Conservation (phyloP, 2,329 filamentous ascomycete genomes). For the Exophiala bonariae region DNA sequence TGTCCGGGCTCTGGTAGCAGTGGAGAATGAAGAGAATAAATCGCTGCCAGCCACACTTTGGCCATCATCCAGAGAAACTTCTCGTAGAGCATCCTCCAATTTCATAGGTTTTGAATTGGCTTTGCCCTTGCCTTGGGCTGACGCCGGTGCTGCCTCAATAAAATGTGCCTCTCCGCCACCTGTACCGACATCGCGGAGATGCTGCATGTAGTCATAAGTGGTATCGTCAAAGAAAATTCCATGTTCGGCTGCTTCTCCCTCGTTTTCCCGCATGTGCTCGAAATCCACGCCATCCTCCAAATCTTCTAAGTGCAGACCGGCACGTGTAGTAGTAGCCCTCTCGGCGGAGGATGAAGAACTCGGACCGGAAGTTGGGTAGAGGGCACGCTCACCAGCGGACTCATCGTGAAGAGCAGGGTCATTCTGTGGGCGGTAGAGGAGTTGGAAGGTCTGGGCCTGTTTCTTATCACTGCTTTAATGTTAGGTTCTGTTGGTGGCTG, state of each 20-base stretch:
- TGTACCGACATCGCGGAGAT: constrained; percentile 81
- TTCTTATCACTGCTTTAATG: constrained; percentile 72
- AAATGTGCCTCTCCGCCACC: constrained; percentile 75
- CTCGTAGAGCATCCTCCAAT: constrained; percentile 78
- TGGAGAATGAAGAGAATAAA: constrained; percentile 60
- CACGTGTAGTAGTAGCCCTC: constrained; percentile 27
- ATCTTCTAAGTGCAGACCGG: constrained; percentile 64
- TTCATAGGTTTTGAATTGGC: constrained; percentile 71
- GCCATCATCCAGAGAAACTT: constrained; percentile 51
- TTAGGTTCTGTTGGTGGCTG: constrained; percentile 31
- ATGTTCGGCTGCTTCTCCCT: constrained; percentile 92
- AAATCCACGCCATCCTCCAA: constrained; percentile 73
- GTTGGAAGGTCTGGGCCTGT: constrained; percentile 84
- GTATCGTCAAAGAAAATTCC: constrained; percentile 95
- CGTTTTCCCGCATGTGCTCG: constrained; percentile 73
- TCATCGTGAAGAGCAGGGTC: constrained; percentile 95
- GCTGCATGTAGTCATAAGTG: constrained; percentile 99
- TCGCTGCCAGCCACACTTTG: constrained; percentile 52
- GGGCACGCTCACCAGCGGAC: constrained; percentile 83
- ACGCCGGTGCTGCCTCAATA: constrained; percentile 66
- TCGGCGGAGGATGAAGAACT: constrained; percentile 31
- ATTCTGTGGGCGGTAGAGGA: constrained; percentile 95
- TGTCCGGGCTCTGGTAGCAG: constrained; percentile 59
- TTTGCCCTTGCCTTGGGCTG: constrained; percentile 62
- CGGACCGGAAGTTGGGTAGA: constrained; percentile 62